Base-by-base conservation (phyloP, 2,329 filamentous ascomycete genomes). In the Ceratocystis ficicola region DNA sequence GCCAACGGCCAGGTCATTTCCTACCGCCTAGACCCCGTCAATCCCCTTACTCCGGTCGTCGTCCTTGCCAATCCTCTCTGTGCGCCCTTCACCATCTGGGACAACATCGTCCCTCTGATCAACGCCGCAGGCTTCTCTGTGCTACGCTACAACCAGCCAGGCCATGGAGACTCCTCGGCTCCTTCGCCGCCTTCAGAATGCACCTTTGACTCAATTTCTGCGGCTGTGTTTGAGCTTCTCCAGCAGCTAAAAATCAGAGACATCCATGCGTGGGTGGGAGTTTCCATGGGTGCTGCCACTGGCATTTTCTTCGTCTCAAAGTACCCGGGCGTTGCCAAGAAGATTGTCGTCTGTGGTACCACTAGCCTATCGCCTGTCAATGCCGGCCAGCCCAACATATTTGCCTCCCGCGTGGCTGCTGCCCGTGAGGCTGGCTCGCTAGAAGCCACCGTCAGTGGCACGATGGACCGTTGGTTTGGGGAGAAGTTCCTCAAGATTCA, bases 231-330 rank as follows among this genome's bases (percentile, higher is more conserved):
- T 50, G 66, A 70, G n/a, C 73, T 79, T 3, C 69, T 79, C 1
- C 59, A 68, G 1, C 68, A 72, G 17, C 71, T 77, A 2, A 68
- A 69, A 5, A 72, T 77, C 41, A 59, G 67, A 4, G 71, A 69
- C 22, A 66, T 77, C 5, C 71, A 76, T 65, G 73, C 74, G 2
- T 79, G 77, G 77, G 71, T 79, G 6, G 77, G 77, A 1, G 76
- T 79, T 0, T 79, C 77, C 10, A 78, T 79, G 75, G 77, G 78
- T 25, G 78, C 75, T 6, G 73, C 76, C 0, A 75, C 72, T 0
- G 75, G 75, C 22, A 69, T 78, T 62, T 73, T 73, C 66, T 79
- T 78, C 68, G 72, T 72, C 0, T 71, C 72, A 3, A 73, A 71
- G 65, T 75, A 77, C 66, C 76, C 76, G 3, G 73, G 73, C 44